Evolutionary conservation across 768 basidiomycete species (phyloP), one percentile per base, ranked within the genome.

Genomic region (Calocybe indica): DNA sequence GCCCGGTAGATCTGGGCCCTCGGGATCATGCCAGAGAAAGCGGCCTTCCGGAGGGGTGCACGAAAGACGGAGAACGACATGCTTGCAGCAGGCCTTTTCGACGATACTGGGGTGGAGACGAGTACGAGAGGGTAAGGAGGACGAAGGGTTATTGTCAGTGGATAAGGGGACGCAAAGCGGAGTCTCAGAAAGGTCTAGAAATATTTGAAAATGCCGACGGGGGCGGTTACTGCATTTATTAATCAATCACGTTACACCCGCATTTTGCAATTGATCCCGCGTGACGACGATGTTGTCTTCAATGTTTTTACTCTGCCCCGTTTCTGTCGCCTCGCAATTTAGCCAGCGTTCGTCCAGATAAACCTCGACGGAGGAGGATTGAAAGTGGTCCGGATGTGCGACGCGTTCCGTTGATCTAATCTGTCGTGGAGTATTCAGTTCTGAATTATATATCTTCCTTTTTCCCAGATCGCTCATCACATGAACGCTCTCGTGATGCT

Each of bases 41-140:
- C 63, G 42, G 70, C 67, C 52, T 66, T 74, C 58, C 81, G 76
- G 43, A 73, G 58, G 28, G 82, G 72, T 5, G 68, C 61, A 54
- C 82, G 76, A 47, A 84, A 60, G 36, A 73, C 65, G 57, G 73
- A 59, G 66, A 79, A 71, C 31, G 81, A 82, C 83, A 85, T 84
- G 59, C 56, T 62, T 55, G 52, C 58, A 51, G 52, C 22, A 22
- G 22, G 22, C 22, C 22, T 22, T 22, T 22, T 22, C 22, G 22
- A 22, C 22, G 22, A 22, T 22, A 4, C 22, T n/a, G n/a, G 55
- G 53, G 55, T 34, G n/a, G 32, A 32, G 15, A 29, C 5, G 30
- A 3, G 32, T 36, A 40, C 6, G 32, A 33, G 48, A 12, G 12
- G 15, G 38, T 34, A 49, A 49, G 34, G 36, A 48, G 37, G 33